These are phyloP conservation scores for Pichia manshurica DNA, from an alignment of 805 yeast genomes.

Conservation along the genomic window DNA sequence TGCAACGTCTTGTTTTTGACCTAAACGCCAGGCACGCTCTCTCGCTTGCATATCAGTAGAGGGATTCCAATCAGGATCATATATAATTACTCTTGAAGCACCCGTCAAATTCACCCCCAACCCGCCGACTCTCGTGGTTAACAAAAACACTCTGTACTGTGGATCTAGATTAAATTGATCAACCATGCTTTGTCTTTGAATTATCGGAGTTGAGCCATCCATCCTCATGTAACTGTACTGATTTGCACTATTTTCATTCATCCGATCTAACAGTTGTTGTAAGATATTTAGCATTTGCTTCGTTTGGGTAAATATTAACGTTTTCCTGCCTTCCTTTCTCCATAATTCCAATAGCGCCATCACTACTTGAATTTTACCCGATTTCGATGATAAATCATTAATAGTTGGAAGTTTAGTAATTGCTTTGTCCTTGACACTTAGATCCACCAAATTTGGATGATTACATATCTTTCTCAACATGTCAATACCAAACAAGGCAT, in stretches of 20 bases:
- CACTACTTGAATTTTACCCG: slow-evolving; percentile 91
- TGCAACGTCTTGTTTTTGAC: slow-evolving; percentile 87
- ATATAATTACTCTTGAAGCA: slow-evolving; percentile 89
- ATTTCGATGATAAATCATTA: slow-evolving; percentile 39
- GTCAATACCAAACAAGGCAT: slow-evolving; percentile 86
- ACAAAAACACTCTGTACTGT: slow-evolving; percentile 56
- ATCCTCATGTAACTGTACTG: slow-evolving; percentile 60
- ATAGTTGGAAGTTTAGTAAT: slow-evolving; percentile 10
- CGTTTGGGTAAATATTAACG: slow-evolving; percentile 86
- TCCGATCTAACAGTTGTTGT: slow-evolving; percentile 53
- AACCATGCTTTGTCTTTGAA: slow-evolving; percentile 69
- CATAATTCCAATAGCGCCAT: slow-evolving; percentile 69
- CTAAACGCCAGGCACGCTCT: slow-evolving; percentile 95
- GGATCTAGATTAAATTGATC: slow-evolving; percentile 69
- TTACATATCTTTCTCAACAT: slow-evolving; percentile 87
- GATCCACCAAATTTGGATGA: slow-evolving; percentile 79
- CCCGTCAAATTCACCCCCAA: slow-evolving; percentile 92
- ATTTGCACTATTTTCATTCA: slow-evolving; percentile 26
- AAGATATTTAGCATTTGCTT: slow-evolving; percentile 89
- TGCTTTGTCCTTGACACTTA: slow-evolving; percentile 32
- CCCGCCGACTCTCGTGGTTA: slow-evolving; percentile 96
- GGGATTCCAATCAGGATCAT: slow-evolving; percentile 98
- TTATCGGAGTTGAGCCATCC: slow-evolving; percentile 92
- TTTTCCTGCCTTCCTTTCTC: slow-evolving; percentile 71
- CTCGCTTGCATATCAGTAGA: slow-evolving; percentile 96